Base-by-base conservation (phyloP, 2,329 filamentous ascomycete species). In the Dendrostoma leiphaemia region DNA sequence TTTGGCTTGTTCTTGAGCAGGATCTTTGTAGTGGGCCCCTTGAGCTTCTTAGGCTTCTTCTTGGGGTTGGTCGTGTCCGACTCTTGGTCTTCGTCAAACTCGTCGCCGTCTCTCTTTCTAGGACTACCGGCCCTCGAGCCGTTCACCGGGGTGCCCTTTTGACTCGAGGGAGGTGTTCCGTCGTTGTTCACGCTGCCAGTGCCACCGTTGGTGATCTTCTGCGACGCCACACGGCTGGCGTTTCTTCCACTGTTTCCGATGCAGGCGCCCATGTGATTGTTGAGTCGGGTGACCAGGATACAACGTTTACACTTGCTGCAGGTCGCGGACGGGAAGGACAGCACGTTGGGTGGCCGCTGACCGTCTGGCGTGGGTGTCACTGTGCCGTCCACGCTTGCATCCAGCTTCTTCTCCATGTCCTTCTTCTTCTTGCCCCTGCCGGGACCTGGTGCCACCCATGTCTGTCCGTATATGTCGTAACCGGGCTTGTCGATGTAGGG, bases 381-480 rank as follows among this genome's bases (percentile, higher is more conserved):
- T 3, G 59, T 61, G 31, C 64, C 63, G 40, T 60, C 75, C 57
- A 81, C 79, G 60, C 73, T 71, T 47, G 73, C 71, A 61, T 75
- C 71, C 44, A 69, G 66, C 70, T 76, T 83, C 74, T 82, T 84
- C 67, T 85, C 82, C 74, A 85, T 84, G 67, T 86, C 88, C 77
- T 89, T 91, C 80, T 88, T 91, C 76, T 89, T 89, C 74, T 89
- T 89, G 57, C 88, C 88, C 57, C 87, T 81, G 13, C 84, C 84
- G 21, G 85, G 84, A 0, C 82, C 82, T 21, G 87, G 86, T 17
- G 84, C 85, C 13, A 89, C 85, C 80, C 89, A 92, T 26, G 87
- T 89, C 70, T 91, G 90, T 48, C 88, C 89, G 69, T 91, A 91
- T 60, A 92, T 90, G 69, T 93, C 89, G 71, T 85, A 88, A 57